Evolutionary conservation across 495 filamentous ascomycete genomes (phyloP).

Genomic region (Xeromyces bisporus): DNA sequence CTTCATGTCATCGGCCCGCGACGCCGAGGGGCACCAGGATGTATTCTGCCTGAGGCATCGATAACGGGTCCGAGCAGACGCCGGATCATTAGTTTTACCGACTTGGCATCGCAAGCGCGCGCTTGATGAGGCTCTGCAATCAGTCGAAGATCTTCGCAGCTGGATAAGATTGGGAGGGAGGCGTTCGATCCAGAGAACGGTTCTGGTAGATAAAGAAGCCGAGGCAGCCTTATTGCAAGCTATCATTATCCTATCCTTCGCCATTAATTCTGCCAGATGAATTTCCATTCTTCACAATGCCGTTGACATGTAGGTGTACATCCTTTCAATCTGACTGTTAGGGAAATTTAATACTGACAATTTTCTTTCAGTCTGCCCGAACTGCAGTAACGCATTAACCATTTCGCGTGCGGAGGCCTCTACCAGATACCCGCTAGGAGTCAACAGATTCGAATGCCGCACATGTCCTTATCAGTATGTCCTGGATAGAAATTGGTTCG

Average conservation of each 20-base stretch:
- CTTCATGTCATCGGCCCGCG: no score
- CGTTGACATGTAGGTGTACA: constrained; percentile 23
- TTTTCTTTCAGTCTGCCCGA: constrained; percentile 58
- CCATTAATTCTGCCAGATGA: constrained; percentile 1
- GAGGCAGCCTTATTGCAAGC: no score
- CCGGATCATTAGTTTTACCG: no score
- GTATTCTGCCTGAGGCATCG: no score
- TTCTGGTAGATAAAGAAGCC: no score
- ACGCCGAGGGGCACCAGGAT: no score
- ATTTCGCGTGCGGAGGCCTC: constrained; percentile 39
- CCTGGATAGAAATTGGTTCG: constrained; percentile 54
- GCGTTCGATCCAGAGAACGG: neutral
- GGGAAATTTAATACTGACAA: constrained; percentile 1
- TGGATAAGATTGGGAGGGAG: neutral
- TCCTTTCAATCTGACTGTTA: neutral
- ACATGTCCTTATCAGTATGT: constrained; percentile 82
- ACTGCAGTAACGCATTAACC: constrained; percentile 77
- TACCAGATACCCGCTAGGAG: constrained; percentile 27
- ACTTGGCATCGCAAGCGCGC: no score
- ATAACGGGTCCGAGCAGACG: no score
- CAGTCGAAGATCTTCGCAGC: no score
- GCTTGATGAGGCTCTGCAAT: no score
- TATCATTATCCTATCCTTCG: no score
- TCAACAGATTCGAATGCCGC: constrained; percentile 76
- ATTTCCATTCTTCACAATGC: constrained; percentile 14